Conservation (phyloP, 768 basidiomycete genomes). For the Pisolithus orientalis region DNA sequence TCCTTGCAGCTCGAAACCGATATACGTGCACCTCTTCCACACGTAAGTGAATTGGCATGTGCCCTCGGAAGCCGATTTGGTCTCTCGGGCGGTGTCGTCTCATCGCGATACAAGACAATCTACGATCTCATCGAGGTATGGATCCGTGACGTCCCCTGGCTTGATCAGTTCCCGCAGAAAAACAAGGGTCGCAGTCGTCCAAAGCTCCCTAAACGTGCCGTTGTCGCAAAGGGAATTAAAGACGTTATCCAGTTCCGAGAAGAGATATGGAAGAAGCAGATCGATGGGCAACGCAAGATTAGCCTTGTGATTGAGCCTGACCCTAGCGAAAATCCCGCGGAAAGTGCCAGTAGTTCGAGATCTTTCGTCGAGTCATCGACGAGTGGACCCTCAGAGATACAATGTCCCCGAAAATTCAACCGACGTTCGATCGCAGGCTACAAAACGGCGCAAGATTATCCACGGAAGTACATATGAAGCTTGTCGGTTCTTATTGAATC, state of each 20-base stretch:
- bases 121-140: slow-evolving; percentile 55
- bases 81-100: slow-evolving; percentile 47
- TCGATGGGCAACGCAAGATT: slow-evolving; percentile 30
- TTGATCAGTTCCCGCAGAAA: slow-evolving; percentile 47
- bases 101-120: slow-evolving; percentile 63
- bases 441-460: slow-evolving; percentile 28
- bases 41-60: slow-evolving; percentile 51
- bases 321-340: slow-evolving; percentile 23
- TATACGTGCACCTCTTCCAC: slow-evolving; percentile 42
- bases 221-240: slow-evolving; percentile 62
- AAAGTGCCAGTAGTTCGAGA: not conserved
- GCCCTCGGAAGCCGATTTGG: slow-evolving; percentile 48
- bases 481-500: slow-evolving; percentile 53
- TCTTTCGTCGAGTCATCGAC: not conserved
- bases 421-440: slow-evolving; percentile 3
- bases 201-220: slow-evolving; percentile 53
- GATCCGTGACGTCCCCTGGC: slow-evolving; percentile 68
- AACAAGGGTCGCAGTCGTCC: slow-evolving; percentile 32
- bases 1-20: slow-evolving; percentile 71
- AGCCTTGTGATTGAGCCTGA: slow-evolving; percentile 34
- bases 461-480: slow-evolving; percentile 37
- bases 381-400: not conserved
- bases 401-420: slow-evolving; percentile 7
- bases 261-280: slow-evolving; percentile 45
- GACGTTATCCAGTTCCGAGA: slow-evolving; percentile 68